phyloP scores from a whole-genome alignment of 768 basidiomycete species.

The Pisolithus microcarpus region DNA sequence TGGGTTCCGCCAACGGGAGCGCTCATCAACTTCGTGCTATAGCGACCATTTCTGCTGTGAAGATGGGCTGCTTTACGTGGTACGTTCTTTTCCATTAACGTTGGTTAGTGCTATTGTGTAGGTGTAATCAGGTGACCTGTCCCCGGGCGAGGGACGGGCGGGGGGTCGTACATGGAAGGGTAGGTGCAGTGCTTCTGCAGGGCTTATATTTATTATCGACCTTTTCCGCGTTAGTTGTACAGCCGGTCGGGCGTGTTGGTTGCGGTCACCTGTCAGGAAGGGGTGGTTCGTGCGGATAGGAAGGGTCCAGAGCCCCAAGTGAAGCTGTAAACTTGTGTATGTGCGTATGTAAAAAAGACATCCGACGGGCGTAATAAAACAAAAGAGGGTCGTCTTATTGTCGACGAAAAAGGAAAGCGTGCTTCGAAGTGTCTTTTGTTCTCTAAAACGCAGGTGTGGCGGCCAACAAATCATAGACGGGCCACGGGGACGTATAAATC shows the following conservation, averaged over 20 bases:
- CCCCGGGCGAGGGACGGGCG: slow-evolving; percentile 61
- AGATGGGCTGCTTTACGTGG: slow-evolving; percentile 76
- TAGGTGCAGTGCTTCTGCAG: slow-evolving; percentile 27
- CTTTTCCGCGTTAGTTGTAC: slow-evolving; percentile 45
- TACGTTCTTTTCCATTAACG: slow-evolving; percentile 26
- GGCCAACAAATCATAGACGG: slow-evolving; percentile 6
- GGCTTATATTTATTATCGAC: neutral
- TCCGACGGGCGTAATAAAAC: slow-evolving; percentile 9
- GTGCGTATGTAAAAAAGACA: neutral
- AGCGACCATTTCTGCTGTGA: slow-evolving; percentile 73
- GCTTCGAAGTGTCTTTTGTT: slow-evolving; percentile 24
- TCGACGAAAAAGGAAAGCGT: slow-evolving; percentile 21
- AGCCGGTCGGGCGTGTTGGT: slow-evolving; percentile 58
- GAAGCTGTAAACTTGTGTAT: slow-evolving; percentile 28
- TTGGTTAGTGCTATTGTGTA: neutral
- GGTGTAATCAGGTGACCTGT: slow-evolving; percentile 45
- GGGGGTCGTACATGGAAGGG: slow-evolving; percentile 63
- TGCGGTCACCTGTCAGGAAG: slow-evolving; percentile 78
- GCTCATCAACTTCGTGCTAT: slow-evolving; percentile 3
- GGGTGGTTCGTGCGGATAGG: slow-evolving; percentile 58
- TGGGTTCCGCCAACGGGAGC: neutral
- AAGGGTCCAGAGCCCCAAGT: slow-evolving; percentile 33
- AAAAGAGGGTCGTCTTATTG: slow-evolving; percentile 21
- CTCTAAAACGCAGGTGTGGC: slow-evolving; percentile 11
- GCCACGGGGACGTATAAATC: slow-evolving; percentile 19